Evolutionary conservation across 495 filamentous ascomycete species (phyloP).

Genomic region (Annulohypoxylon stygium): DNA sequence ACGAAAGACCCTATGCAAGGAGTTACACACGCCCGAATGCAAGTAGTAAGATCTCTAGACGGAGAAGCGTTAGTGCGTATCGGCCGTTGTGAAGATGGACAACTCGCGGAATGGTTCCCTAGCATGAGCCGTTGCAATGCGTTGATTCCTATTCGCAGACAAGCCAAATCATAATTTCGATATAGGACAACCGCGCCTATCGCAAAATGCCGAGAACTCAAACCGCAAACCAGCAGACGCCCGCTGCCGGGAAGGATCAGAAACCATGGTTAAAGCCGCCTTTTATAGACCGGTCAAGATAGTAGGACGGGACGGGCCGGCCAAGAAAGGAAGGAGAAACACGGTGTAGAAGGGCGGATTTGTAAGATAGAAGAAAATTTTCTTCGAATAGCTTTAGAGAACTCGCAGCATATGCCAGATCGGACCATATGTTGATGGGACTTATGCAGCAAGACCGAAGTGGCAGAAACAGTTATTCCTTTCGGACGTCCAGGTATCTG

Average conservation of each 20-base stretch:
- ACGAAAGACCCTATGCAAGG: neutral
- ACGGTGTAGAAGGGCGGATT: slow-evolving; percentile 11
- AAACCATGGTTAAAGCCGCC: slow-evolving; percentile 29
- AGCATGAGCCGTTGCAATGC: slow-evolving; percentile 2
- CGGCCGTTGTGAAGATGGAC: slow-evolving; percentile 9
- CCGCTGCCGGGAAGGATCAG: slow-evolving; percentile 43
- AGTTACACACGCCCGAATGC: slow-evolving; percentile 5
- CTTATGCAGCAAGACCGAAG: slow-evolving; percentile 22
- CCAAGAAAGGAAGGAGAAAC: slow-evolving; percentile 48
- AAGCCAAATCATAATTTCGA: slow-evolving; percentile 10
- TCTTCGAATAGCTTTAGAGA: neutral
- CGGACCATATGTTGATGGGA: slow-evolving; percentile 1
- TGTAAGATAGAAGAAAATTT: slow-evolving; percentile 13
- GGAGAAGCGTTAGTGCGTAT: neutral
- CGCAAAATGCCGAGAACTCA: slow-evolving; percentile 12
- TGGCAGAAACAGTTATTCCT: slow-evolving; percentile 1
- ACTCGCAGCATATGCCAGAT: slow-evolving; percentile 12
- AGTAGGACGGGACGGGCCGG: slow-evolving; percentile 43
- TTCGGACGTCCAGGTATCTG: slow-evolving; percentile 12
- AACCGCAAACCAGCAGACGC: slow-evolving; percentile 24
- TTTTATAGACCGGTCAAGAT: slow-evolving; percentile 32
- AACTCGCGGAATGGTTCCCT: slow-evolving; percentile 8
- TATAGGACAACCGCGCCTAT: neutral
- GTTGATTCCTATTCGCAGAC: slow-evolving; percentile 25
- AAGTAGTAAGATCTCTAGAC: slow-evolving; percentile 8